A percentile compares a stretch with the other conserved stretches of the same genome.
These are phyloP conservation scores for Blastobotrys chiropterorum DNA, from an alignment of 805 yeast genomes.

Conservation along the genomic window DNA sequence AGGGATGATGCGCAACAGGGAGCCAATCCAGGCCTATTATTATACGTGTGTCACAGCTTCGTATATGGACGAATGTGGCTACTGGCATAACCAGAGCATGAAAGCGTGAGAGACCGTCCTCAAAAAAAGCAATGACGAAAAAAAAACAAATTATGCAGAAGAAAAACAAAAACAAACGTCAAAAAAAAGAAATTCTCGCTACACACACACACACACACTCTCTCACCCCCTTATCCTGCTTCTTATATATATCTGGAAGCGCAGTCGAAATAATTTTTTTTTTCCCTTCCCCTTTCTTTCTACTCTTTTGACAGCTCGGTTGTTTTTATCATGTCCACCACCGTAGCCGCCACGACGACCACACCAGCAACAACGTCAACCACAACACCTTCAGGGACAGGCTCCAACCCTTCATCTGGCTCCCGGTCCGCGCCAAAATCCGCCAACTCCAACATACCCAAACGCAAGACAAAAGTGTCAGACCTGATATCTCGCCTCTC, in stretches of 20 bases:
- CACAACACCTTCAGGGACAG: neutral
- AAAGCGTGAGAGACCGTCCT: too few relatives aligned
- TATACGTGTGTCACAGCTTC: too few relatives aligned
- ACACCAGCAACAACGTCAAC: neutral
- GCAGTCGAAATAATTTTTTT: neutral
- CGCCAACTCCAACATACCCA: constrained; percentile 9
- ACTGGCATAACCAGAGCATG: too few relatives aligned
- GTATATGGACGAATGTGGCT: too few relatives aligned
- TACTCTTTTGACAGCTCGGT: neutral
- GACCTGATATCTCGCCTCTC: constrained; percentile 29
- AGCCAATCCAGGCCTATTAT: too few relatives aligned
- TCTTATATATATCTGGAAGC: neutral
- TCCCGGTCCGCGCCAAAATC: too few relatives aligned
- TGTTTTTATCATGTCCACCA: too few relatives aligned
- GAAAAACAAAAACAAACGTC: neutral
- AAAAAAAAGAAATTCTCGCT: neutral
- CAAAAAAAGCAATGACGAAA: too few relatives aligned
- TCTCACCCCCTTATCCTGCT: neutral
- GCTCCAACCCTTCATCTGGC: too few relatives aligned
- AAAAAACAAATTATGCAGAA: neutral
- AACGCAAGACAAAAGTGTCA: constrained; percentile 22
- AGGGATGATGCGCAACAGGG: too few relatives aligned
- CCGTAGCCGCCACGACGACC: neutral
- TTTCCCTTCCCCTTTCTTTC: neutral
- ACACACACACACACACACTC: too few relatives aligned